These are phyloP conservation scores for Calonectria pseudoreteaudii DNA, from an alignment of 2,329 filamentous ascomycete species.

Conservation along the genomic window DNA sequence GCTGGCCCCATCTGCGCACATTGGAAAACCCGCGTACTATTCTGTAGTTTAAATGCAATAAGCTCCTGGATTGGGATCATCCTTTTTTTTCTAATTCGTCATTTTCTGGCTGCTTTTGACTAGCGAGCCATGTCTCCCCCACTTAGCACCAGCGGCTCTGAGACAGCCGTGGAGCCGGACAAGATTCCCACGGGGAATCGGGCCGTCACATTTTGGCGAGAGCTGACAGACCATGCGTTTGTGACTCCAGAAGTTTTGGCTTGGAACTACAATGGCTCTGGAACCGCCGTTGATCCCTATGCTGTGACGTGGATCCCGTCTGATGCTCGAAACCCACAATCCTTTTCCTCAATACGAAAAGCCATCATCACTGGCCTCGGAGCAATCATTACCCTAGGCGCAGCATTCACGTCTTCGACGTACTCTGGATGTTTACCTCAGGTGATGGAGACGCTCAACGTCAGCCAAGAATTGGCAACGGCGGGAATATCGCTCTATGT, in stretches of 20 bases:
- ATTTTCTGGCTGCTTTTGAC: background rate
- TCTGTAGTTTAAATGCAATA: slow-evolving; percentile 9
- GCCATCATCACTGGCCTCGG: slow-evolving; percentile 8
- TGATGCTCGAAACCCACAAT: slow-evolving; percentile 8
- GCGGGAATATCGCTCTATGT: slow-evolving; percentile 33
- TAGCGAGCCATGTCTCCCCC: background rate
- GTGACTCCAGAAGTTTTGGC: background rate
- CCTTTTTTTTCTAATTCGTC: background rate
- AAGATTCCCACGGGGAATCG: background rate
- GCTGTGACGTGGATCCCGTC: slow-evolving; percentile 3
- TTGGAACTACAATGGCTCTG: slow-evolving; percentile 13
- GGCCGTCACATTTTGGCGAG: background rate
- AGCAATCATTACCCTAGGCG: slow-evolving; percentile 13
- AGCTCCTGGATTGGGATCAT: background rate
- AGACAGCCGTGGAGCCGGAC: slow-evolving; percentile 9
- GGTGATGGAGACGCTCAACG: background rate
- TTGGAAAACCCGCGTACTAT: background rate
- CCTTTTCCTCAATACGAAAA: slow-evolving; percentile 2
- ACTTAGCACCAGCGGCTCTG: background rate
- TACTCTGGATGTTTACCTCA: slow-evolving; percentile 8
- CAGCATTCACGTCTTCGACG: slow-evolving; percentile 10
- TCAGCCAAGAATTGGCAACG: slow-evolving; percentile 6
- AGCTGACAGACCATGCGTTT: slow-evolving; percentile 8
- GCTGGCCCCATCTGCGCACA: background rate
- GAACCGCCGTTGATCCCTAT: background rate